Percentiles rank a stretch among this genome's conserved stretches.
Evolutionary conservation across 352 stramenopile genomes (phyloP).

Genomic region (Globisporangium acanthophoron): DNA sequence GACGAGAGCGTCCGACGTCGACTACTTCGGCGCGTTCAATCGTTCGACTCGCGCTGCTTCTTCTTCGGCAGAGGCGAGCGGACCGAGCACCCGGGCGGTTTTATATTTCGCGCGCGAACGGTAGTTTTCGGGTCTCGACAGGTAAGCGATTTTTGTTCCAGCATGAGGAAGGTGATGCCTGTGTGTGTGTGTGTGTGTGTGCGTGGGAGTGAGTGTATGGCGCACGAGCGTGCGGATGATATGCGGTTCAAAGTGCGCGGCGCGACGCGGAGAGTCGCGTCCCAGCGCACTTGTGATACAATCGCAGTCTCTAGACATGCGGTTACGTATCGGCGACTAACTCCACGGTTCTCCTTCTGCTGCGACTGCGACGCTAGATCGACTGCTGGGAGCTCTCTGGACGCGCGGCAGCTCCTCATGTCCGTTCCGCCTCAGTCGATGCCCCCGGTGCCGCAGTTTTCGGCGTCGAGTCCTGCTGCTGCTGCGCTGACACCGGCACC

Average conservation of each 20-base stretch:
- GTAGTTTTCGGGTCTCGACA: constrained; percentile 4
- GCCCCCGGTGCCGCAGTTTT: constrained; percentile 68
- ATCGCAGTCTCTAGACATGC: neutral
- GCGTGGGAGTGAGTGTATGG: neutral
- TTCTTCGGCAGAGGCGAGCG: neutral
- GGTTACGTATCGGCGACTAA: too few species aligned
- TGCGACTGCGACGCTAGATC: neutral
- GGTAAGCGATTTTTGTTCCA: neutral
- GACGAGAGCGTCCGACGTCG: too few species aligned
- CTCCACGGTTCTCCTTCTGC: neutral
- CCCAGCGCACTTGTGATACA: neutral
- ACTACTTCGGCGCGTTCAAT: too few species aligned
- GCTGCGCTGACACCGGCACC: constrained; percentile 25
- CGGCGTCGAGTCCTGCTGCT: constrained; percentile 31
- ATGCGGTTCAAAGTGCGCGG: neutral
- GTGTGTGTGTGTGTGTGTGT: neutral
- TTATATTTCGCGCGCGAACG: constrained; percentile 1
- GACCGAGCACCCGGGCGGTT: neutral
- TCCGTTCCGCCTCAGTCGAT: constrained; percentile 64
- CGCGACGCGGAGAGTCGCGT: neutral
- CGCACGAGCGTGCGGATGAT: neutral
- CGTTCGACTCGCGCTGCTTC: neutral
- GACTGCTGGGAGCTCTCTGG: neutral
- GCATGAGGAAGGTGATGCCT: neutral
- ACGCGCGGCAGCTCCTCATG: constrained; percentile 26